Evolutionary conservation across 176 grass and related monocot genomes (phyloP).

Genomic region (Avena sativa): DNA sequence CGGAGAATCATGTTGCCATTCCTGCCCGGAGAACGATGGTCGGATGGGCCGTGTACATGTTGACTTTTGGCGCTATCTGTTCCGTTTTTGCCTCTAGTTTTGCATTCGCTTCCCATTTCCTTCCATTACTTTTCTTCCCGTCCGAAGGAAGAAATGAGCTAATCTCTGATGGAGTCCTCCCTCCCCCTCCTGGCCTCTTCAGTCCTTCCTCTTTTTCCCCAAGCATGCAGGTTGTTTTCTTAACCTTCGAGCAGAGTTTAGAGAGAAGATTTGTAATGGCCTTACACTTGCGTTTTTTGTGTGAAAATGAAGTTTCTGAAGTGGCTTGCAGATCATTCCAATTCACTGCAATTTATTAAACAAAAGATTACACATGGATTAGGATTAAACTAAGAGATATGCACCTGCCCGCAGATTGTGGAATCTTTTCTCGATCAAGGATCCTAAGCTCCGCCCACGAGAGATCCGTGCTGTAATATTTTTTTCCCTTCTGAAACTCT

Average conservation of each 20-base stretch:
- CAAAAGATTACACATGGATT: constrained; percentile 13
- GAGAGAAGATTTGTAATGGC: neutral
- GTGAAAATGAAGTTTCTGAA: constrained; percentile 15
- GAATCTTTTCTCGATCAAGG: constrained; percentile 29
- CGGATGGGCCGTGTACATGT: neutral
- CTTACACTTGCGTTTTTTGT: neutral
- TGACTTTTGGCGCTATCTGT: constrained; percentile 23
- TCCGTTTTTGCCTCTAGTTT: neutral
- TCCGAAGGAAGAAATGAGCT: neutral
- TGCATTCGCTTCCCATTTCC: neutral
- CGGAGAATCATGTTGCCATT: neutral
- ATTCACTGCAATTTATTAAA: neutral
- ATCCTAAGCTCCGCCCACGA: neutral
- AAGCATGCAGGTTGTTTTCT: neutral
- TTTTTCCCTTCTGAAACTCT: neutral
- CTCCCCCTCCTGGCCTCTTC: neutral
- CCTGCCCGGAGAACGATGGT: neutral
- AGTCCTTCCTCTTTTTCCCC: neutral
- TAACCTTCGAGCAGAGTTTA: neutral
- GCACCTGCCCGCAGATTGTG: neutral
- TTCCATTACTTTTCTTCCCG: too few species aligned
- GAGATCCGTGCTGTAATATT: neutral
- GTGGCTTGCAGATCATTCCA: neutral
- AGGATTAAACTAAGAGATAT: constrained; percentile 15
- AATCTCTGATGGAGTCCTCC: neutral